Conservation (phyloP, 176 grass and related monocot genomes). For the Phoenix dactylifera region DNA sequence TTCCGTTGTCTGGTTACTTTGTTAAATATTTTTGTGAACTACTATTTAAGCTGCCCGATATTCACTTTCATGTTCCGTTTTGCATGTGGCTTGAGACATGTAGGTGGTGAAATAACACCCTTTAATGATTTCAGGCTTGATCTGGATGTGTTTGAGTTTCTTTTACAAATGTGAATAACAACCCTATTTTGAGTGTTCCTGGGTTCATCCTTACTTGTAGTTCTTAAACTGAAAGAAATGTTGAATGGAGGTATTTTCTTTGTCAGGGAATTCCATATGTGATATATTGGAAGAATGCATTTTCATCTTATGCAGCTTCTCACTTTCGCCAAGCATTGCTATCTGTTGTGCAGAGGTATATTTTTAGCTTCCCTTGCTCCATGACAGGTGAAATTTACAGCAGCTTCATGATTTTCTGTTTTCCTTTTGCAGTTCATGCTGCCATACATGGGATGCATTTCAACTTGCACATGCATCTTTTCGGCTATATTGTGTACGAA, state of each 20-base stretch:
- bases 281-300: conserved; percentile 66
- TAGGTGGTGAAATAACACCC: too few species aligned
- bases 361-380: not conserved
- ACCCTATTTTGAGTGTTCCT: not conserved
- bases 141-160: too few species aligned
- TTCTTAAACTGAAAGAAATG: not conserved
- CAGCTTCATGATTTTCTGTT: conserved; percentile 8
- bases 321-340: conserved; percentile 59
- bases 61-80: too few species aligned
- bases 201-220: not conserved
- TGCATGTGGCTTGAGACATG: too few species aligned
- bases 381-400: not conserved
- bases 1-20: too few species aligned
- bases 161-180: too few species aligned
- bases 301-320: conserved; percentile 51
- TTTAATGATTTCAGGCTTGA: too few species aligned
- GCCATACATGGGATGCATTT: conserved; percentile 79
- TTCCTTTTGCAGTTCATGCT: conserved; percentile 47
- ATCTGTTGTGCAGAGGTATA: conserved; percentile 56
- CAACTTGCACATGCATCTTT: conserved; percentile 72
- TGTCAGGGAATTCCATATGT: conserved; percentile 57
- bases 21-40: too few species aligned
- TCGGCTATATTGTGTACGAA: conserved; percentile 39
- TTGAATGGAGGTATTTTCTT: conserved; percentile 4
- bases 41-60: too few species aligned